Evolutionary conservation across 108 stramenopile genomes (phyloP).

Genomic region (Conticribra weissflogii): DNA sequence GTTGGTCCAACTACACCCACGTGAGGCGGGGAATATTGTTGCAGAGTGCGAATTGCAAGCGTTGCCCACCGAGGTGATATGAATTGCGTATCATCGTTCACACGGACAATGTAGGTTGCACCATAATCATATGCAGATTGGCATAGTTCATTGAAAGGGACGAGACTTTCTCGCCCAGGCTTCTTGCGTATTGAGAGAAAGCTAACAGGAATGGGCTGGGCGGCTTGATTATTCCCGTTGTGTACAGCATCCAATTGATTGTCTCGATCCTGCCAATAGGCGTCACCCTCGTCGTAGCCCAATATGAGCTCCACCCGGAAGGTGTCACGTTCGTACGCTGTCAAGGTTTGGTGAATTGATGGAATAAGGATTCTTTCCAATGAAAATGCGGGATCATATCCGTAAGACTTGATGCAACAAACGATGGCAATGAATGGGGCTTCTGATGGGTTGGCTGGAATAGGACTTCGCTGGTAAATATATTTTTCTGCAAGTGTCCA

Average conservation of each 20-base stretch:
- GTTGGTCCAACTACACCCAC: constrained; percentile 67
- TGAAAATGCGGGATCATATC: constrained; percentile 2
- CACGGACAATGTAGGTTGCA: constrained; percentile 53
- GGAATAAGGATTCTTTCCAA: constrained; percentile 22
- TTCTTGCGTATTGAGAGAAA: constrained; percentile 42
- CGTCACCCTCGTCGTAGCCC: constrained; percentile 46
- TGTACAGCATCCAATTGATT: constrained; percentile 17
- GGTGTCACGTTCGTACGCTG: constrained; percentile 11
- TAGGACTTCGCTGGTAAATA: no score
- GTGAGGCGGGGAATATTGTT: constrained; percentile 35
- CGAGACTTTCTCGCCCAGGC: constrained; percentile 15
- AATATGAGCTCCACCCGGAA: constrained; percentile 37
- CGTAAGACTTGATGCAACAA: constrained; percentile 17
- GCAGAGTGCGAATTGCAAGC: constrained; percentile 31
- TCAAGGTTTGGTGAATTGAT: constrained; percentile 37
- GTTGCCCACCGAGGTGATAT: constrained; percentile 39
- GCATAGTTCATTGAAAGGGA: constrained; percentile 57
- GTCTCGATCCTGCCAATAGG: constrained; percentile 27
- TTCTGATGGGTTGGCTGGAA: not conserved
- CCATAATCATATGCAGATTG: constrained; percentile 47
- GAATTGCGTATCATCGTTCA: constrained; percentile 67
- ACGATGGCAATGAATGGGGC: constrained; percentile 27
- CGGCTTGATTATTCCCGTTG: not conserved
- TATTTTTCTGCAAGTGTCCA: no score
- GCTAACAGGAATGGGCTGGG: constrained; percentile 24